These are phyloP conservation scores for Aspergillus tubingensis DNA, from an alignment of 2,329 filamentous ascomycete species.

Conservation along the genomic window DNA sequence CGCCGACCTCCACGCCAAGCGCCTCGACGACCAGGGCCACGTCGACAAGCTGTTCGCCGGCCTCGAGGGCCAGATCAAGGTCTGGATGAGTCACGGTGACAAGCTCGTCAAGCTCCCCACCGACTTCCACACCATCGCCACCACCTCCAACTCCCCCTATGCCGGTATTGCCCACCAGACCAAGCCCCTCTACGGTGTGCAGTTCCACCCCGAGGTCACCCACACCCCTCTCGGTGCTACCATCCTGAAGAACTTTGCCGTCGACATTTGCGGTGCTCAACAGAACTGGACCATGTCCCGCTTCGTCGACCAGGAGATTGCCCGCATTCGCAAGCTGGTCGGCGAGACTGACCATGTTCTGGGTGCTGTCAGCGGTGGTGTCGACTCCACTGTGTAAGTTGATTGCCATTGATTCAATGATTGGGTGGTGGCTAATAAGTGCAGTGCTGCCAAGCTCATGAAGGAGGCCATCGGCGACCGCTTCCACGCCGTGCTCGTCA, in stretches of 20 bases:
- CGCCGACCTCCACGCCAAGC: constrained; percentile 64
- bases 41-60: constrained; percentile 79
- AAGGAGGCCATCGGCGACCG: constrained; percentile 80
- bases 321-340: constrained; percentile 76
- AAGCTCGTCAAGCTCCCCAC: constrained; percentile 76
- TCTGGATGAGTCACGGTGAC: constrained; percentile 89
- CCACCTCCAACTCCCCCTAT: constrained; percentile 72
- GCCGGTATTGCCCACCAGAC: constrained; percentile 67
- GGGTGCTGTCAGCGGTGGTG: constrained; percentile 77
- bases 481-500: constrained; percentile 81
- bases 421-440: background rate
- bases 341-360: constrained; percentile 81
- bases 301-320: constrained; percentile 79
- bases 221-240: constrained; percentile 56
- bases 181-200: constrained; percentile 72
- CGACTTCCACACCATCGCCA: constrained; percentile 72
- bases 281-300: constrained; percentile 83
- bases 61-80: constrained; percentile 68
- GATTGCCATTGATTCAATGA: too few relatives aligned
- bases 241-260: constrained; percentile 78
- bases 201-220: constrained; percentile 87
- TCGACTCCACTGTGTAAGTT: constrained; percentile 74
- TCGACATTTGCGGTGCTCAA: constrained; percentile 75
- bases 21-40: constrained; percentile 55
- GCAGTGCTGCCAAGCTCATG: constrained; percentile 73